Base-by-base conservation (phyloP, 768 basidiomycete genomes). In the Mycena indigotica region DNA sequence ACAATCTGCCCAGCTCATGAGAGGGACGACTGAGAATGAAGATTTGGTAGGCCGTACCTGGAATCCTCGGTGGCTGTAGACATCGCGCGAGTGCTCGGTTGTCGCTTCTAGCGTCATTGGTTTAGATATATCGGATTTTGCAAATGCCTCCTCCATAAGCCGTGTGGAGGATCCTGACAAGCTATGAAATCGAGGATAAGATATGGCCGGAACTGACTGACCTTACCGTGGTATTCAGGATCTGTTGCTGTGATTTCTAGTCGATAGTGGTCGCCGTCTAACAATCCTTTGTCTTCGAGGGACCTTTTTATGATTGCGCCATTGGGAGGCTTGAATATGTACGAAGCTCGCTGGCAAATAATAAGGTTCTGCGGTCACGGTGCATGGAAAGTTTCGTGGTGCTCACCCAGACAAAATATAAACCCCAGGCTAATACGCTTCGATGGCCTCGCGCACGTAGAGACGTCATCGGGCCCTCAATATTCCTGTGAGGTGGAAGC, bases 211-310 rank as follows among this genome's bases (percentile, higher is more conserved):
- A 8, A 8, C 8, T 35, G n/a, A 44, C 15, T 8, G 15, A 58
- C 52, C 52, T 54, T 50, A 1, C 40, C 40, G 32, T 59, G 57
- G 19, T 49, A 59, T 39, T 54, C 57, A 1, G 57, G 57, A 23
- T 59, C 52, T 8, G 57, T 59, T 2, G 57, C 57, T 15, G 57
- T 59, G 3, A 54, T 59, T 35, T 59, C 53, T 17, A 59, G 23
- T 19, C 58, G 28, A n/a, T 26, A 59, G 39, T 59, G 58, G 13
- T 54, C 58, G 12, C 52, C 55, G 10, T 39, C 28, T 2, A 40
- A 16, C 28, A 39, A 53, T 13, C 53, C 52, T 17, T 44, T 59
- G 3, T 51, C 8, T 28, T 49, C 44, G 26, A 59, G 26, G 16
- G 53, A 50, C 19, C 51, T 28, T 26, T 53, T 51, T 15, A 55